Conservation (phyloP, 306 rosid genomes). For the Lagenaria siceraria region DNA sequence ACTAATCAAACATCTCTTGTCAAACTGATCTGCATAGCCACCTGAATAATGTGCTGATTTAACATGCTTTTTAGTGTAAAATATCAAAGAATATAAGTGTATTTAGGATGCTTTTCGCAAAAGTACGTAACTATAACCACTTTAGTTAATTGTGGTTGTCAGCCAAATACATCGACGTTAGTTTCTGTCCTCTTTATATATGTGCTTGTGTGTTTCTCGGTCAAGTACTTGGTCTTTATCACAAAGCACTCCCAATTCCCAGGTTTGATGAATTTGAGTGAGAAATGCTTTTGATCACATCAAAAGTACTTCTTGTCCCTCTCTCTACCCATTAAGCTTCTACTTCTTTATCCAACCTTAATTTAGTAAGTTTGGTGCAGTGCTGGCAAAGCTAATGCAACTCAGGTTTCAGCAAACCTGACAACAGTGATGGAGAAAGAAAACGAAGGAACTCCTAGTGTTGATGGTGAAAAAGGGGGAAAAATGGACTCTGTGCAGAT, state of each 20-base stretch:
- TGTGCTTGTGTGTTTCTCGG: background rate
- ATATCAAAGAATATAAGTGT: background rate
- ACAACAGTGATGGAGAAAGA: conserved; percentile 22
- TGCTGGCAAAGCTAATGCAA: conserved; percentile 27
- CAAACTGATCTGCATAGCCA: background rate
- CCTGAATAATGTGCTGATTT: background rate
- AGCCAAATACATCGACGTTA: background rate
- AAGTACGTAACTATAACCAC: background rate
- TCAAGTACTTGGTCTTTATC: background rate
- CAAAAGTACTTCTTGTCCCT: background rate
- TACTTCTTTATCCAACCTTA: background rate
- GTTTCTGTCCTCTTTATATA: background rate
- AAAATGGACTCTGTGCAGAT: conserved; percentile 20
- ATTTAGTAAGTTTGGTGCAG: conserved; percentile 25
- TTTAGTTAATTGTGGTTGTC: background rate
- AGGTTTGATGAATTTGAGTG: background rate
- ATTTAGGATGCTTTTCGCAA: background rate
- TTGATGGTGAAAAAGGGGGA: conserved; percentile 25
- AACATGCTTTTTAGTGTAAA: background rate
- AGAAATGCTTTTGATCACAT: background rate
- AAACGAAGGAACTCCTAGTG: conserved; percentile 20
- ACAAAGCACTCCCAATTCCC: background rate
- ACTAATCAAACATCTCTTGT: background rate
- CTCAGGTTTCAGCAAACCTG: conserved; percentile 15
- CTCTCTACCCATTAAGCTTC: background rate